Evolutionary conservation across 1,284 basidiomycete genomes (phyloP), one percentile per base, ranked within the genome.

Genomic region (Albatrellus sp.): DNA sequence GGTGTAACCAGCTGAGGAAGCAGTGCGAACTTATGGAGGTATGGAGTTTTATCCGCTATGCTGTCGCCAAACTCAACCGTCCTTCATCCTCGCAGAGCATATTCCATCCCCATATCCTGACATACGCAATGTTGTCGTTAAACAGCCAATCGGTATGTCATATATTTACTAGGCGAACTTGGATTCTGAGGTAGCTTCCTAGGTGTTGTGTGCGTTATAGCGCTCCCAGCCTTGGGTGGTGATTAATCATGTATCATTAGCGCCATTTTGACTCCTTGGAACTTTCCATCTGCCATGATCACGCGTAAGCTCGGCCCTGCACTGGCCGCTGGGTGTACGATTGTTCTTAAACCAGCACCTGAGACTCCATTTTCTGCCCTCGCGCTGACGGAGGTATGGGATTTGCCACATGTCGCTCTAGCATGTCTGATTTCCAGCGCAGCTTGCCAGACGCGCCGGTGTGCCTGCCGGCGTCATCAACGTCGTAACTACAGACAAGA

Each of bases 391-490:
- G 88, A 93, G 65, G 84, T 83, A 55, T 35, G 62, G 51, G 11
- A 4, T 9, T 17, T n/a, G n/a, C 20, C 29, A 5, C 24, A 4
- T 4, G 24, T 24, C 24, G 7, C 24, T 24, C 24, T 24, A 24
- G 24, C 24, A 24, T 24, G 24, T 24, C 24, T 24, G 24, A 24
- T 24, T 24, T 24, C 24, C 40, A 46, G 29, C 29, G 10, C 50
- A 86, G 85, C 76, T 97, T 24, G 79, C 82, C 13, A 73, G 75
- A 41, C 80, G 90, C 46, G 94, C 93, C 10, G 94, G 93, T 37
- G 70, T 98, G 40, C 94, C 96, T 11, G 80, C 88, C 44, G 96
- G 96, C 43, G 93, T 98, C 37, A 80, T 99, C 62, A 98, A 98
- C 63, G 74, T 97, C 45, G 77, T 98, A 37, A 90, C 91, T 10